Percentiles rank a stretch among this genome's conserved stretches.
phyloP scores from a whole-genome alignment of 2,329 filamentous ascomycete species.

The Cercospora sp. region DNA sequence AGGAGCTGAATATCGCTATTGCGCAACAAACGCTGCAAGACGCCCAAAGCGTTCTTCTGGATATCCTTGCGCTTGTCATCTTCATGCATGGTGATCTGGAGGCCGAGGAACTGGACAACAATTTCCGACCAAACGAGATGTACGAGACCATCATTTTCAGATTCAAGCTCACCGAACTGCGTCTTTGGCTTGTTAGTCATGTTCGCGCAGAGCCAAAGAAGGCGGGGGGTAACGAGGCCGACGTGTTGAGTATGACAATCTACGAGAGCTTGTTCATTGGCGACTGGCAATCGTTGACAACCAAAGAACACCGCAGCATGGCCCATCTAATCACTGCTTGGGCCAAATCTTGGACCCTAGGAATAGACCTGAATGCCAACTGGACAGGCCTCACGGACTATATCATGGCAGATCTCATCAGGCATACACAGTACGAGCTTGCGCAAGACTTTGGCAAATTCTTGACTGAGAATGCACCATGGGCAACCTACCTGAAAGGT shows the following conservation, averaged over 20 bases:
- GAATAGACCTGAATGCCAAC: slow-evolving; percentile 40
- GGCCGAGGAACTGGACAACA: slow-evolving; percentile 65
- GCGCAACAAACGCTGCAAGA: slow-evolving; percentile 75
- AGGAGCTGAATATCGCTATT: slow-evolving; percentile 70
- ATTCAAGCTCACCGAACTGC: slow-evolving; percentile 71
- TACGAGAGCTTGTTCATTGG: slow-evolving; percentile 44
- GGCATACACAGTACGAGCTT: slow-evolving; percentile 48
- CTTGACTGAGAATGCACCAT: slow-evolving; percentile 50
- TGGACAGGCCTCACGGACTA: slow-evolving; percentile 43
- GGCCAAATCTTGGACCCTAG: slow-evolving; percentile 48
- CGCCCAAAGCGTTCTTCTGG: slow-evolving; percentile 73
- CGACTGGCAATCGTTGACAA: slow-evolving; percentile 41
- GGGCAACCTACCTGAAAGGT: slow-evolving; percentile 77
- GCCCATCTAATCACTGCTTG: slow-evolving; percentile 46
- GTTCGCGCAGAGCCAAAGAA: slow-evolving; percentile 47
- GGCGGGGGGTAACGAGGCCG: slow-evolving; percentile 9
- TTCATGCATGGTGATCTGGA: slow-evolving; percentile 85
- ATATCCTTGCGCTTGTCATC: slow-evolving; percentile 77
- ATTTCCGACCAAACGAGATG: slow-evolving; percentile 63
- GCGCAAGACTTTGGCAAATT: slow-evolving; percentile 67
- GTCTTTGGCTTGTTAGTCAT: slow-evolving; percentile 62
- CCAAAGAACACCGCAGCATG: slow-evolving; percentile 19
- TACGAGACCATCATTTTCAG: slow-evolving; percentile 69
- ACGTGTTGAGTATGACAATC: slow-evolving; percentile 34
- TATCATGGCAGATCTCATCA: slow-evolving; percentile 48